Evolutionary conservation across 2,329 filamentous ascomycete genomes (phyloP).

Genomic region (Xylaria digitata): DNA sequence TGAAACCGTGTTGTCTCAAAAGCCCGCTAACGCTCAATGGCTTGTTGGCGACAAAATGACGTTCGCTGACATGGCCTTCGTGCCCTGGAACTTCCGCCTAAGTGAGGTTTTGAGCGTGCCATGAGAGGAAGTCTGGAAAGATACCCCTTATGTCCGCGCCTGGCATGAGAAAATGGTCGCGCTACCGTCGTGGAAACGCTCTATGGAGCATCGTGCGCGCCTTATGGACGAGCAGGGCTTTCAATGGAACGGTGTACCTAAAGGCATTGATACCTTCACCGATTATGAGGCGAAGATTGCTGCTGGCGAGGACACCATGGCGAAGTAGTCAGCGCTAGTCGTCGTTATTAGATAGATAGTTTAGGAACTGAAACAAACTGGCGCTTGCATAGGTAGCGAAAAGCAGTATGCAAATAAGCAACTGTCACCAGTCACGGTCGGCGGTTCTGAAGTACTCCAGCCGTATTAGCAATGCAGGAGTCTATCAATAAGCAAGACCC

Average conservation of each 20-base stretch:
- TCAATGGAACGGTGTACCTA: slow-evolving; percentile 52
- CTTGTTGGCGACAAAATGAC: slow-evolving; percentile 50
- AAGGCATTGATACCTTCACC: slow-evolving; percentile 48
- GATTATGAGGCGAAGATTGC: slow-evolving; percentile 1
- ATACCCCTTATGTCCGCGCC: slow-evolving; percentile 31
- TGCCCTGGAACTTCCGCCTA: slow-evolving; percentile 33
- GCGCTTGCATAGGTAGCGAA: too few relatives aligned
- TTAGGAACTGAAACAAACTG: too few relatives aligned
- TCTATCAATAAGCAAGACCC: too few relatives aligned
- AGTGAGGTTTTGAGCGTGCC: not conserved
- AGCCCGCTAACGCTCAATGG: slow-evolving; percentile 25
- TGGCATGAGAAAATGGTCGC: slow-evolving; percentile 53
- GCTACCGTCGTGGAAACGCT: slow-evolving; percentile 50
- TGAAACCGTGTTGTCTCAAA: slow-evolving; percentile 22
- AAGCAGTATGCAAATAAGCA: too few relatives aligned
- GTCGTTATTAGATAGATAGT: not conserved
- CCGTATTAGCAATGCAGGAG: too few relatives aligned
- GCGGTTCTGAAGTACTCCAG: too few relatives aligned
- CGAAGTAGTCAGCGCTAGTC: not conserved
- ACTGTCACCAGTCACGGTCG: too few relatives aligned
- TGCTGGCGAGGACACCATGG: not conserved
- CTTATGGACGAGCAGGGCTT: slow-evolving; percentile 54
- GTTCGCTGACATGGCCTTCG: slow-evolving; percentile 43
- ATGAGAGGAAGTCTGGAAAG: slow-evolving; percentile 23
- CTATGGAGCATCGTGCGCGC: slow-evolving; percentile 48